Conservation (phyloP, 371 early-diverging fungal species). For the Saksenaea vasiformis region DNA sequence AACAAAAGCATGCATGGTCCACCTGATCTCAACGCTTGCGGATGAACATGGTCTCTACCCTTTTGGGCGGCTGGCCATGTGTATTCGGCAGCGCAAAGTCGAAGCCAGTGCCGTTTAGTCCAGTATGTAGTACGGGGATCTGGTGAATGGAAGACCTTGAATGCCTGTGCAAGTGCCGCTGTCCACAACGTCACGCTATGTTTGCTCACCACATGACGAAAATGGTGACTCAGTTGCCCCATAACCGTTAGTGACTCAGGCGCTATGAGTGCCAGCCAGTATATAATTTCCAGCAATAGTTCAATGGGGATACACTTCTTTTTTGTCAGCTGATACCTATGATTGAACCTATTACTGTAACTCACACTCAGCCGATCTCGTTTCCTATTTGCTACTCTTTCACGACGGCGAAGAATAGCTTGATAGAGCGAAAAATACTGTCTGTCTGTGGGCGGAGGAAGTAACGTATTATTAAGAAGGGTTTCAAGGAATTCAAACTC, state of each 20-base stretch:
- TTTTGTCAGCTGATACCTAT: background rate
- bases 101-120: slow-evolving; percentile 7
- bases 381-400: background rate
- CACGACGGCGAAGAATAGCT: background rate
- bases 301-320: background rate
- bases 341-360: background rate
- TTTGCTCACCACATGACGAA: background rate
- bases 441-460: background rate
- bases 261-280: background rate
- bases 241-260: background rate
- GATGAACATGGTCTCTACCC: background rate
- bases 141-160: background rate
- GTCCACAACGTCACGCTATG: background rate
- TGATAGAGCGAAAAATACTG: background rate
- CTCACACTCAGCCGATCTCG: slow-evolving; percentile 3
- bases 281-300: background rate
- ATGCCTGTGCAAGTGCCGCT: slow-evolving; percentile 1
- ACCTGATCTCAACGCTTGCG: background rate
- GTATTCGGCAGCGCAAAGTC: background rate
- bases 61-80: slow-evolving; percentile 2
- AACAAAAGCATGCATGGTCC: background rate
- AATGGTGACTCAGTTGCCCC: background rate
- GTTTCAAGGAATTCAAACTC: background rate
- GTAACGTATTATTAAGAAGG: background rate
- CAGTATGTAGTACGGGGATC: slow-evolving; percentile 1